Evolutionary conservation across 495 filamentous ascomycete genomes (phyloP).

Genomic region (Poronia punctata): DNA sequence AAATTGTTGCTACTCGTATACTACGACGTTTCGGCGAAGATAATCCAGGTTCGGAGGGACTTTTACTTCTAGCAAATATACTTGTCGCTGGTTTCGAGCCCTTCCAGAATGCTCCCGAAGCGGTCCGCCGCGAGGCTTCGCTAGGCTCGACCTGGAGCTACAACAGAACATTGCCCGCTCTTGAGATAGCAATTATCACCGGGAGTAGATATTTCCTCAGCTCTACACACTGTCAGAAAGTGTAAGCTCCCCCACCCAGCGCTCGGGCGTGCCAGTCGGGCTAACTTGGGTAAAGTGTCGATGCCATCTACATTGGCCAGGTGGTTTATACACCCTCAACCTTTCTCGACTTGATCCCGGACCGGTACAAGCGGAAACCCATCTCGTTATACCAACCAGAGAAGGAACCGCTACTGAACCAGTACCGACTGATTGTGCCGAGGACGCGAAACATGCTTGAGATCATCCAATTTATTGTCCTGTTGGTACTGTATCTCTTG

Average conservation of each 20-base stretch:
- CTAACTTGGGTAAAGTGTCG: constrained; percentile 36
- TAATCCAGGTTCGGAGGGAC: constrained; percentile 50
- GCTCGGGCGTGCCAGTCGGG: background rate
- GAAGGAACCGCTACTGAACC: constrained; percentile 59
- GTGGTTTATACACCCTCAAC: constrained; percentile 64
- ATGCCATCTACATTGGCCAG: constrained; percentile 60
- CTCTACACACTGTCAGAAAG: constrained; percentile 60
- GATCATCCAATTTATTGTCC: constrained; percentile 56
- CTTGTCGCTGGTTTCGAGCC: constrained; percentile 67
- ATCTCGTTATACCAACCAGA: constrained; percentile 64
- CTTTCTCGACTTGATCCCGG: constrained; percentile 65
- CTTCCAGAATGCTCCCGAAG: constrained; percentile 59
- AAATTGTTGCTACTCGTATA: constrained; percentile 59
- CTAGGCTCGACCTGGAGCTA: constrained; percentile 41
- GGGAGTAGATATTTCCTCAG: constrained; percentile 61
- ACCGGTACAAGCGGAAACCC: constrained; percentile 65
- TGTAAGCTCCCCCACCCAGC: constrained; percentile 28
- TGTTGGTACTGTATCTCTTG: constrained; percentile 54
- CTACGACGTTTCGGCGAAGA: constrained; percentile 63
- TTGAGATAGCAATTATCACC: constrained; percentile 65
- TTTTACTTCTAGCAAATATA: constrained; percentile 63
- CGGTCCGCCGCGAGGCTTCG: constrained; percentile 44
- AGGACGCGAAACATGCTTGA: constrained; percentile 62
- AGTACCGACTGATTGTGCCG: constrained; percentile 67
- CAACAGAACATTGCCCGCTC: constrained; percentile 55